Evolutionary conservation across 805 yeast species (phyloP).

Genomic region (Saccharomycopsis sp.): DNA sequence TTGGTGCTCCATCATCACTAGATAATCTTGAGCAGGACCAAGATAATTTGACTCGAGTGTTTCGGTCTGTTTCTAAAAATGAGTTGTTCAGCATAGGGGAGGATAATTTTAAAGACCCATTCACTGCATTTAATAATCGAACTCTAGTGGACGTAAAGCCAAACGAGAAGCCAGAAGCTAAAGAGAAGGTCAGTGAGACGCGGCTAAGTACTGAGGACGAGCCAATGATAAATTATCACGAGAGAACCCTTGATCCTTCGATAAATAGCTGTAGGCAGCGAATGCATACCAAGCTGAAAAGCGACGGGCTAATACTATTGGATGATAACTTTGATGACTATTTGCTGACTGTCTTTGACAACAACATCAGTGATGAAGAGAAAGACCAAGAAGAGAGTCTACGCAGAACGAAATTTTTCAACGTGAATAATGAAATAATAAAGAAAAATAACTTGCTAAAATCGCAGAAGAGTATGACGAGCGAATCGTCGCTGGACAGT

Average conservation of each 20-base stretch:
- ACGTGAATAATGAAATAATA: too few relatives aligned
- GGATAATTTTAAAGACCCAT: constrained; percentile 12
- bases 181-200: not conserved
- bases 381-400: constrained; percentile 8
- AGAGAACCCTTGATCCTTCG: constrained; percentile 11
- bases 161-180: constrained; percentile 1
- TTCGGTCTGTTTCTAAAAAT: constrained; percentile 9
- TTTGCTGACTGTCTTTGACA: constrained; percentile 1
- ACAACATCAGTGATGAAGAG: not conserved
- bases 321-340: constrained; percentile 10
- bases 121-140: constrained; percentile 5
- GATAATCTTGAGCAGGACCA: constrained; percentile 4
- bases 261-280: constrained; percentile 1
- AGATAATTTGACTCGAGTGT: constrained; percentile 2
- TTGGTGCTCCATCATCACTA: constrained; percentile 13
- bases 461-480: not conserved
- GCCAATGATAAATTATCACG: not conserved
- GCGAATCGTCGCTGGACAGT: not conserved
- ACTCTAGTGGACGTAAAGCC: too few relatives aligned
- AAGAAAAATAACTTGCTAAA: too few relatives aligned
- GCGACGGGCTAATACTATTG: not conserved
- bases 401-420: constrained; percentile 7
- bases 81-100: constrained; percentile 4
- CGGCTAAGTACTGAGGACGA: not conserved
- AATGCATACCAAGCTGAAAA: not conserved